Percentiles rank a stretch among this genome's conserved stretches.
Conservation (phyloP, 768 basidiomycete genomes). For the Suillus lakei region DNA sequence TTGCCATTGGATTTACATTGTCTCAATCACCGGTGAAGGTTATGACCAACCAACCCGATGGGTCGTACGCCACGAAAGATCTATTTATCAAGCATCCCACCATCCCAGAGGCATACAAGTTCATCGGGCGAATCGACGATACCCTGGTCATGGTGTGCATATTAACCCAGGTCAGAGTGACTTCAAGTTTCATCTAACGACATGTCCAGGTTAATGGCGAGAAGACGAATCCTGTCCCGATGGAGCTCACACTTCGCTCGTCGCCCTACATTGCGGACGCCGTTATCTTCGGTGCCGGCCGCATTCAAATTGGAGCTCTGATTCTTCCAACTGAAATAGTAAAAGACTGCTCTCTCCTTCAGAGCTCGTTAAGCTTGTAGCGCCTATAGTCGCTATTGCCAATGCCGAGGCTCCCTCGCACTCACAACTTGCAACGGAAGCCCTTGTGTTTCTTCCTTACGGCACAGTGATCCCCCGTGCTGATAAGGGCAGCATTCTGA, state of each 20-base stretch:
- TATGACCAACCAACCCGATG: conserved; percentile 50
- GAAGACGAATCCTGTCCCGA: conserved; percentile 61
- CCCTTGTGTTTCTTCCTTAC: conserved; percentile 52
- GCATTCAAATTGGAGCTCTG: conserved; percentile 54
- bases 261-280: conserved; percentile 52
- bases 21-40: conserved; percentile 15
- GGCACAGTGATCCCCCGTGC: conserved; percentile 54
- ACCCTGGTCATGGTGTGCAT: conserved; percentile 46
- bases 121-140: conserved; percentile 60
- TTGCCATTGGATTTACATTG: conserved; percentile 19
- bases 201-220: conserved; percentile 47
- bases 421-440: conserved; percentile 54
- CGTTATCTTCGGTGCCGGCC: conserved; percentile 55
- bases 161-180: neutral
- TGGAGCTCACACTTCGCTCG: conserved; percentile 55
- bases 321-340: conserved; percentile 53
- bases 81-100: conserved; percentile 54
- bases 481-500: conserved; percentile 55
- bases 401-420: conserved; percentile 58
- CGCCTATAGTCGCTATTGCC: conserved; percentile 52
- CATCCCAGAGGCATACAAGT: conserved; percentile 47
- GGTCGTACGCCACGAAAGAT: conserved; percentile 60
- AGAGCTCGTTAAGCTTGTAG: conserved; percentile 39
- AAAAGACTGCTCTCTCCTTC: conserved; percentile 28
- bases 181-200: conserved; percentile 17